Percentiles rank a stretch among this genome's conserved stretches.
Conservation (phyloP, 306 rosid genomes). For the Sphenostylis stenocarpa region DNA sequence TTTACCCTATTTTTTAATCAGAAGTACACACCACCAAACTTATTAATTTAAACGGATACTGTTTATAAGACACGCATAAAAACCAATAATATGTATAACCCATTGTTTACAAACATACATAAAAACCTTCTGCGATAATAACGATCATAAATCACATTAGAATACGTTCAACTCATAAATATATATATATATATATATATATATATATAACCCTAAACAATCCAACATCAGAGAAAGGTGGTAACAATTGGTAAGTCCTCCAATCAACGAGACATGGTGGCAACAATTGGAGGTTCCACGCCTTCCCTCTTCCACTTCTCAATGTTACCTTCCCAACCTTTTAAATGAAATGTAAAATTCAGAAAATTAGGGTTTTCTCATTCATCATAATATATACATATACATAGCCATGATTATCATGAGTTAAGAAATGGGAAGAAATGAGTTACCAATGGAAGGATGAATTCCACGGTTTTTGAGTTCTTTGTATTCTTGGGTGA, state of each 20-base stretch:
- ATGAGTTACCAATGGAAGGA: background rate
- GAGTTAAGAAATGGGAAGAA: too few species aligned
- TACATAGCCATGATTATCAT: too few species aligned
- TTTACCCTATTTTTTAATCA: too few species aligned
- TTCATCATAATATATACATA: too few species aligned
- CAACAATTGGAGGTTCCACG: constrained; percentile 24
- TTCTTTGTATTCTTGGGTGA: constrained; percentile 1
- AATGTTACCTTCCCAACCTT: constrained; percentile 27
- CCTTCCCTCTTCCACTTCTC: constrained; percentile 28
- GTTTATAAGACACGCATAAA: too few species aligned
- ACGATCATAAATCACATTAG: background rate
- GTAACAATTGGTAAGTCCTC: background rate
- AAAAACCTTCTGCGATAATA: background rate
- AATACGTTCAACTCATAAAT: background rate
- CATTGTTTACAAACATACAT: too few species aligned
- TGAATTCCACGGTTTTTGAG: background rate
- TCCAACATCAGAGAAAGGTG: background rate
- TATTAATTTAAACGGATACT: too few species aligned
- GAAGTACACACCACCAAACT: too few species aligned
- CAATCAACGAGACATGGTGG: constrained; percentile 13
- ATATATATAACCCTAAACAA: background rate
- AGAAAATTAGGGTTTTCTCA: background rate
- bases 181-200: too few species aligned
- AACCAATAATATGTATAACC: too few species aligned
- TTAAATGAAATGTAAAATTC: background rate